Base-by-base conservation (phyloP, 495 filamentous ascomycete genomes). In the Tuber microsphaerosporum region DNA sequence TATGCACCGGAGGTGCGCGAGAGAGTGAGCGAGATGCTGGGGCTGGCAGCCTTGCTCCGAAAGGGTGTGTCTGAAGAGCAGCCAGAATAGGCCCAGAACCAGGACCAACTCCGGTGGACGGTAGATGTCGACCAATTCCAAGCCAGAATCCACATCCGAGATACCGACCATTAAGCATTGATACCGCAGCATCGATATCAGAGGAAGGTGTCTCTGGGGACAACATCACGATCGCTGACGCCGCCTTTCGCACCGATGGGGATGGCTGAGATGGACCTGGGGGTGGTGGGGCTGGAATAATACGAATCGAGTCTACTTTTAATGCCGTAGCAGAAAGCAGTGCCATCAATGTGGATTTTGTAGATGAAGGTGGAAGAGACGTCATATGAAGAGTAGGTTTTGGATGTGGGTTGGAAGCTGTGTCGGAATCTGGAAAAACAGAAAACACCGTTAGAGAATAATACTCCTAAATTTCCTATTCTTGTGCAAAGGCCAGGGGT, bases 141-240 rank as follows among this genome's bases (percentile, higher is more conserved):
- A 98, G 86, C 84, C 94, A 93, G 84, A 92, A 95, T 0, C 94
- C 94, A 79, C 87, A 92, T 20, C 94, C 94, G 20, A 98, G 87
- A 82, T 98, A 97, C 76, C 88, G 89, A 61, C 96, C 93, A 75
- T 97, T 93, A 41, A 97, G 85, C 1, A 87, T 81, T 79, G 90
- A 93, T 44, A 97, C 92, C 2, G 90, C 88, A 37, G 88, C 86
- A 81, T 98, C 94, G 42, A 98, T 96, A 71, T 97, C 93, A 46
- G 90, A 91, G 9, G 90, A 91, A 0, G 93, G 89, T 0, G 94
- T 94, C 74, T 97, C 94, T 81, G 91, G 91, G 2, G 91, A 91
- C 34, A 98, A 85, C 0, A 92, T 95, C 41, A 95, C 91, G 82
- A 98, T 93, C 8, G 94, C 94, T 14, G 92, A 87, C 61, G 90